These are phyloP conservation scores for Schizonepeta tenuifolia DNA, from an alignment of 257 asterid genomes.

Conservation along the genomic window DNA sequence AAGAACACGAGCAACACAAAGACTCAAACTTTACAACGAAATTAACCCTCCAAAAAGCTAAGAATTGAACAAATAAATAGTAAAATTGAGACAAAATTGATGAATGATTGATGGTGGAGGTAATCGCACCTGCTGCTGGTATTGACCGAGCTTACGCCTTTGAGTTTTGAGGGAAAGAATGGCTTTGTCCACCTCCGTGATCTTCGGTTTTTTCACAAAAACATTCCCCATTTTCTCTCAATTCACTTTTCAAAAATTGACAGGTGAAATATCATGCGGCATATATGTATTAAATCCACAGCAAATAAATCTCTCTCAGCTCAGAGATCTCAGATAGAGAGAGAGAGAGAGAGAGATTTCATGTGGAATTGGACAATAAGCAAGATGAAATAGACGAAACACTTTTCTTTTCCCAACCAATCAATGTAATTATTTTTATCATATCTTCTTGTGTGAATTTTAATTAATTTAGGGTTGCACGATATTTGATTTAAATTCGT, in stretches of 20 bases:
- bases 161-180: conserved; percentile 96
- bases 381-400: conserved; percentile 1
- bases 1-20: neutral
- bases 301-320: conserved; percentile 18
- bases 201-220: conserved; percentile 90
- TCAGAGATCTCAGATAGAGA: conserved; percentile 8
- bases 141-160: conserved; percentile 92
- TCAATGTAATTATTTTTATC: too few relatives aligned
- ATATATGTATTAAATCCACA: neutral
- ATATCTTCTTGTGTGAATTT: neutral
- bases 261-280: neutral
- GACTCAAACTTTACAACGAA: neutral
- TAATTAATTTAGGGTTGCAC: neutral
- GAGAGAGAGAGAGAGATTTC: conserved; percentile 19
- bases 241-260: neutral
- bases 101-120: neutral
- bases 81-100: neutral
- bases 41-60: neutral
- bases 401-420: neutral
- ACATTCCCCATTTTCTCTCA: conserved; percentile 71
- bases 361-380: conserved; percentile 19
- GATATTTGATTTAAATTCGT: too few relatives aligned
- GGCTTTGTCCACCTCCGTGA: conserved; percentile 92
- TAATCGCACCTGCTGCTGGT: conserved; percentile 81
- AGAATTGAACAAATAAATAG: neutral